Evolutionary conservation across 1,284 basidiomycete species (phyloP).

Genomic region (Inonotus hispidus): DNA sequence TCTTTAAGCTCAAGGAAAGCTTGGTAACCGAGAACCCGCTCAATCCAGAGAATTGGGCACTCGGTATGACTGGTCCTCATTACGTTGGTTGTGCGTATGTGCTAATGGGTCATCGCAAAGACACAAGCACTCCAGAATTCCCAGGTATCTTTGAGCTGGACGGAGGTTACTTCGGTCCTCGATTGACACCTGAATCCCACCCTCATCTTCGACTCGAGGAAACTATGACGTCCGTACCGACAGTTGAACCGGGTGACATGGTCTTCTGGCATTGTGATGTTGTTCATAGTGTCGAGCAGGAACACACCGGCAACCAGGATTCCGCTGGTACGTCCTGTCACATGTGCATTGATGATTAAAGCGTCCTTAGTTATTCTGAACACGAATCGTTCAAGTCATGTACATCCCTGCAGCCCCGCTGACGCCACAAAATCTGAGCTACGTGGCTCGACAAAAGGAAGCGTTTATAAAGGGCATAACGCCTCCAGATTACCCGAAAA

Average conservation of each 20-base stretch:
- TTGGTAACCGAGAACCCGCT: constrained; percentile 40
- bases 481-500: constrained; percentile 72
- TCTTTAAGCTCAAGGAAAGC: constrained; percentile 60
- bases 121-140: constrained; percentile 51
- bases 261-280: constrained; percentile 88
- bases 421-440: constrained; percentile 57
- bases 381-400: constrained; percentile 42
- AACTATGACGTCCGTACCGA: constrained; percentile 73
- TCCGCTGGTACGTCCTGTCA: constrained; percentile 50
- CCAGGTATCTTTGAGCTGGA: constrained; percentile 45
- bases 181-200: constrained; percentile 47
- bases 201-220: constrained; percentile 65
- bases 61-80: constrained; percentile 43
- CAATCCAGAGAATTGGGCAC: constrained; percentile 62
- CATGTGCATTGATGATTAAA: no score
- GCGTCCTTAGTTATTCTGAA: neutral
- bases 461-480: constrained; percentile 55
- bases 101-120: constrained; percentile 27
- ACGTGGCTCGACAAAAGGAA: constrained; percentile 58
- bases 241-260: constrained; percentile 74
- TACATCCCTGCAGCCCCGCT: constrained; percentile 80
- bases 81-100: neutral
- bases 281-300: constrained; percentile 73
- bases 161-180: constrained; percentile 47
- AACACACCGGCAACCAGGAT: constrained; percentile 66